Conservation (phyloP, 2,329 filamentous ascomycete genomes). For the Chlorencoelia australis region DNA sequence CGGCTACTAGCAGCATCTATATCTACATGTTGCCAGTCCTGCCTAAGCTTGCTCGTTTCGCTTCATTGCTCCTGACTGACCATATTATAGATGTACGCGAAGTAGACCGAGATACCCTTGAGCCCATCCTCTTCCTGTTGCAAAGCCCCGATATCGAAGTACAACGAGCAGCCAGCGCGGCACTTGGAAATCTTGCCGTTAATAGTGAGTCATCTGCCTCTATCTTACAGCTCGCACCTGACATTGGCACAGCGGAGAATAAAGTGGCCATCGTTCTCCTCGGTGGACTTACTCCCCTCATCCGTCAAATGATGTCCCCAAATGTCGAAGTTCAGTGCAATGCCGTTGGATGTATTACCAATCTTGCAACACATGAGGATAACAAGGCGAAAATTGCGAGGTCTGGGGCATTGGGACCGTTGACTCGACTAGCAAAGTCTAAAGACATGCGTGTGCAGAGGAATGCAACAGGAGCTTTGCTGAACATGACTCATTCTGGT, state of each 20-base stretch:
- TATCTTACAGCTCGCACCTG: slow-evolving; percentile 26
- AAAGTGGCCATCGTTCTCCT: slow-evolving; percentile 93
- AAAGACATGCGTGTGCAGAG: slow-evolving; percentile 98
- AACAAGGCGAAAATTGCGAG: slow-evolving; percentile 98
- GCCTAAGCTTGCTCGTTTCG: neutral
- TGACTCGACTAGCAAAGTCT: slow-evolving; percentile 89
- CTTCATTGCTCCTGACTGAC: too few relatives aligned
- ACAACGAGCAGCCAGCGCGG: slow-evolving; percentile 90
- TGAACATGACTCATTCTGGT: slow-evolving; percentile 99
- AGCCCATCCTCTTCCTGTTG: slow-evolving; percentile 89
- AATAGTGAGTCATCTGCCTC: slow-evolving; percentile 58
- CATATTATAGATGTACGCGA: slow-evolving; percentile 72
- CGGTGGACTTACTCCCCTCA: slow-evolving; percentile 80
- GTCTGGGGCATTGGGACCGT: slow-evolving; percentile 81
- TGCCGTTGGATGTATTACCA: slow-evolving; percentile 97
- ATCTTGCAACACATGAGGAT: slow-evolving; percentile 94
- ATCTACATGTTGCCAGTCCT: too few relatives aligned
- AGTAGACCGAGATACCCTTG: slow-evolving; percentile 88
- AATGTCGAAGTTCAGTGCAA: slow-evolving; percentile 99
- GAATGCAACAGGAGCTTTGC: slow-evolving; percentile 87
- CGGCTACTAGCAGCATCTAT: too few relatives aligned
- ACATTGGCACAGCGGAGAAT: slow-evolving; percentile 72
- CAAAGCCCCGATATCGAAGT: slow-evolving; percentile 96
- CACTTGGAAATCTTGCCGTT: slow-evolving; percentile 89
- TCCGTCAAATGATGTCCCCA: slow-evolving; percentile 94